Conservation (phyloP, 2,329 filamentous ascomycete species). For the Colletotrichum tabaci region DNA sequence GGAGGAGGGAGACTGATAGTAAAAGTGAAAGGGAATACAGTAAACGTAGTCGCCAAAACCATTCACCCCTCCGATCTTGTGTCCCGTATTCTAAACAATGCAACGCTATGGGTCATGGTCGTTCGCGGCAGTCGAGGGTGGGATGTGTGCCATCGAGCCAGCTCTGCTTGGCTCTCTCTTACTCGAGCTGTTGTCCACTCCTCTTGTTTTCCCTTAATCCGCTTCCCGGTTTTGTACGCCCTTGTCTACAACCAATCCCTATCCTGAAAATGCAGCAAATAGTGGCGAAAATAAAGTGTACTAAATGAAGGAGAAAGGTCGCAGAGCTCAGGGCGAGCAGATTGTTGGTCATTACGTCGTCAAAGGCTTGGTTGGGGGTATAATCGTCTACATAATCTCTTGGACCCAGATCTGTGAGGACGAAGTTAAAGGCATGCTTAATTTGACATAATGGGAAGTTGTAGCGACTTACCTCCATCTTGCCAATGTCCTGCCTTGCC, state of each 20-base stretch:
- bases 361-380: constrained; percentile 42
- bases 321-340: constrained; percentile 31
- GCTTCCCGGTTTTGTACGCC: constrained; percentile 32
- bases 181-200: neutral
- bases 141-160: constrained; percentile 42
- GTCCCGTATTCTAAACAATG: constrained; percentile 35
- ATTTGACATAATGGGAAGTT: neutral
- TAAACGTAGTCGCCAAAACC: constrained; percentile 17
- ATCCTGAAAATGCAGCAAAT: constrained; percentile 33
- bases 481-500: constrained; percentile 86
- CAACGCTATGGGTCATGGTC: constrained; percentile 38
- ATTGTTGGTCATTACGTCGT: constrained; percentile 54
- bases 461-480: constrained; percentile 85
- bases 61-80: constrained; percentile 9
- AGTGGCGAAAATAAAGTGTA: constrained; percentile 22
- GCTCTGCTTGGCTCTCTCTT: constrained; percentile 41
- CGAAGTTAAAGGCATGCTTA: constrained; percentile 45
- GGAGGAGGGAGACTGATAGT: constrained; percentile 9
- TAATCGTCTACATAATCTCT: constrained; percentile 56
- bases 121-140: constrained; percentile 34
- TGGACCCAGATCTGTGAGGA: constrained; percentile 63
- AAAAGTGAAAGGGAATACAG: constrained; percentile 9
- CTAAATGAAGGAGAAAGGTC: constrained; percentile 34
- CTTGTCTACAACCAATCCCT: constrained; percentile 39
- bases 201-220: neutral